Evolutionary conservation across 495 filamentous ascomycete genomes (phyloP).

Genomic region (Neurospora sublineolata): DNA sequence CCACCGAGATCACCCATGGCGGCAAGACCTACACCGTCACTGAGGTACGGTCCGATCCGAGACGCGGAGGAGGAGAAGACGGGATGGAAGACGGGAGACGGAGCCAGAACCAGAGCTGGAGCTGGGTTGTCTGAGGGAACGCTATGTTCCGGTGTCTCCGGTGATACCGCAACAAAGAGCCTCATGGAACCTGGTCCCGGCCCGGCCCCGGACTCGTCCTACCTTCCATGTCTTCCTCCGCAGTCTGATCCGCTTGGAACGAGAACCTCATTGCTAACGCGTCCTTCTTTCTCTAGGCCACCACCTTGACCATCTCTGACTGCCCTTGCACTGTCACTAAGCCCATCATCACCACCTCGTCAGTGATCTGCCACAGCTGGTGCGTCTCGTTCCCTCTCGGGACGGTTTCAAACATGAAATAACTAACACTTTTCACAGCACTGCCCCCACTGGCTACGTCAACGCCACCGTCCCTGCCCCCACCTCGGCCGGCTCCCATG

Average conservation of each 20-base stretch:
- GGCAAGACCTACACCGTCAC: slow-evolving; percentile 70
- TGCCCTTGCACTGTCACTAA: slow-evolving; percentile 69
- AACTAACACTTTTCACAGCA: slow-evolving; percentile 14
- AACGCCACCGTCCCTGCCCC: slow-evolving; percentile 20
- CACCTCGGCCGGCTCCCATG: slow-evolving; percentile 19
- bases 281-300: slow-evolving; percentile 34
- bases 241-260: neutral
- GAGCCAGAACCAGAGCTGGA: neutral
- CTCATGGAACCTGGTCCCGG: neutral
- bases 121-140: neutral
- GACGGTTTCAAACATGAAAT: slow-evolving; percentile 22
- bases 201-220: neutral
- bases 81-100: neutral
- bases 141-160: neutral
- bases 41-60: slow-evolving; percentile 30
- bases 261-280: neutral
- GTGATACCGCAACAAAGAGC: slow-evolving; percentile 1
- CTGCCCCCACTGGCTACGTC: slow-evolving; percentile 19
- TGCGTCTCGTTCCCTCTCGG: slow-evolving; percentile 23
- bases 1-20: slow-evolving; percentile 60
- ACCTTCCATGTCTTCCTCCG: neutral
- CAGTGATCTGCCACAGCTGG: slow-evolving; percentile 57
- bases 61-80: neutral
- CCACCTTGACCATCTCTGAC: slow-evolving; percentile 69
- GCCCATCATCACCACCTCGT: slow-evolving; percentile 51